Conservation (phyloP, 108 stramenopile species). For the Cylindrotheca fusiformis region DNA sequence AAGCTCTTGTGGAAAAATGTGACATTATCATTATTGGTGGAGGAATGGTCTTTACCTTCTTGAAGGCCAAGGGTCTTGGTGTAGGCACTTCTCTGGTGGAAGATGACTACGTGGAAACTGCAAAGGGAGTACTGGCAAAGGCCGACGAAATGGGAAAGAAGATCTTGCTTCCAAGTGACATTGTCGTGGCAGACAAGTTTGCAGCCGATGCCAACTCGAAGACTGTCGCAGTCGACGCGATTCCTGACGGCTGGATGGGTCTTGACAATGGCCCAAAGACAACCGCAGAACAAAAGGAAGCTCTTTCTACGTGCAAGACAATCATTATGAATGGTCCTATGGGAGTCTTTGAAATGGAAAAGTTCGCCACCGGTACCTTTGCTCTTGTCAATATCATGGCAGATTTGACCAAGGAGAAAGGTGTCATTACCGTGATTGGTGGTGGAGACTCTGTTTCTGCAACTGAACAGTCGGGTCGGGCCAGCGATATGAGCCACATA, state of each 20-base stretch:
- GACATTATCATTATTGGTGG: slow-evolving; percentile 93
- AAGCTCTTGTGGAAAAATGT: slow-evolving; percentile 85
- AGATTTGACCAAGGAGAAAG: slow-evolving; percentile 76
- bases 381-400: slow-evolving; percentile 84
- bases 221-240: slow-evolving; percentile 45
- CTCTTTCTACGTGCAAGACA: slow-evolving; percentile 61
- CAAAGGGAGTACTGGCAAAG: slow-evolving; percentile 66
- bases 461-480: slow-evolving; percentile 74
- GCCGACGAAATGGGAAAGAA: slow-evolving; percentile 64
- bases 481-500: slow-evolving; percentile 85
- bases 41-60: slow-evolving; percentile 97
- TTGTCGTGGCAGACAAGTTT: slow-evolving; percentile 79
- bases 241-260: slow-evolving; percentile 96
- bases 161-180: slow-evolving; percentile 88
- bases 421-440: slow-evolving; percentile 89
- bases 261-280: slow-evolving; percentile 95
- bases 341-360: slow-evolving; percentile 95
- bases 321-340: slow-evolving; percentile 96
- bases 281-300: slow-evolving; percentile 53
- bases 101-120: slow-evolving; percentile 88
- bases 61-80: slow-evolving; percentile 80
- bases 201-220: slow-evolving; percentile 50
- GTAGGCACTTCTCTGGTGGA: slow-evolving; percentile 88
- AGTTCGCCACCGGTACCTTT: slow-evolving; percentile 87
- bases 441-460: slow-evolving; percentile 97